Conservation (phyloP, 2,329 filamentous ascomycete genomes). For the Podosphaera fusca region DNA sequence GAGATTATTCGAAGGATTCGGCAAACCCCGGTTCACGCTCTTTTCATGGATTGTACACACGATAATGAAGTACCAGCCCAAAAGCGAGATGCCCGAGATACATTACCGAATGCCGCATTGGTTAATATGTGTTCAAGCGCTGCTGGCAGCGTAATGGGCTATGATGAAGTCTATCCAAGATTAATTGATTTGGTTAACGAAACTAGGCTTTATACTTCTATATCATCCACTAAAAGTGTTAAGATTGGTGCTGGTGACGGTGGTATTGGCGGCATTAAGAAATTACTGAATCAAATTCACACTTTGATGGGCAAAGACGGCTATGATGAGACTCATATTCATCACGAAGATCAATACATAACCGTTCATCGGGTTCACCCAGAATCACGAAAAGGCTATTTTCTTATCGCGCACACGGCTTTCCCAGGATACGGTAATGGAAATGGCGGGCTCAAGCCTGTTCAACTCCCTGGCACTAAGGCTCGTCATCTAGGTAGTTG, state of each 20-base stretch:
- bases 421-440: conserved; percentile 77
- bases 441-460: conserved; percentile 57
- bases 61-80: conserved; percentile 94
- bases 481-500: conserved; percentile 74
- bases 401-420: conserved; percentile 86
- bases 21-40: conserved; percentile 67
- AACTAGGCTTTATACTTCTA: conserved; percentile 58
- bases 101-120: conserved; percentile 76
- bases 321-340: conserved; percentile 87
- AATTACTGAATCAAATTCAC: conserved; percentile 83
- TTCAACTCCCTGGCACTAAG: conserved; percentile 62
- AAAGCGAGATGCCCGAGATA: conserved; percentile 83
- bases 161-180: conserved; percentile 86
- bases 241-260: conserved; percentile 47
- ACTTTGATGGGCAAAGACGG: conserved; percentile 86
- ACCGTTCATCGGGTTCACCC: conserved; percentile 92
- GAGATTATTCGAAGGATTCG: conserved; percentile 55
- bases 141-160: conserved; percentile 90
- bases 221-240: conserved; percentile 41
- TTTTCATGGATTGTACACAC: conserved; percentile 99
- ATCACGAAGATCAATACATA: conserved; percentile 89
- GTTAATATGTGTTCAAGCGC: conserved; percentile 92
- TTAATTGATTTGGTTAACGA: conserved; percentile 87
- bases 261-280: conserved; percentile 79
- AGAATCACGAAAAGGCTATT: conserved; percentile 76